Evolutionary conservation across 2,329 filamentous ascomycete species (phyloP).

Genomic region (Magnaporthales sp.): DNA sequence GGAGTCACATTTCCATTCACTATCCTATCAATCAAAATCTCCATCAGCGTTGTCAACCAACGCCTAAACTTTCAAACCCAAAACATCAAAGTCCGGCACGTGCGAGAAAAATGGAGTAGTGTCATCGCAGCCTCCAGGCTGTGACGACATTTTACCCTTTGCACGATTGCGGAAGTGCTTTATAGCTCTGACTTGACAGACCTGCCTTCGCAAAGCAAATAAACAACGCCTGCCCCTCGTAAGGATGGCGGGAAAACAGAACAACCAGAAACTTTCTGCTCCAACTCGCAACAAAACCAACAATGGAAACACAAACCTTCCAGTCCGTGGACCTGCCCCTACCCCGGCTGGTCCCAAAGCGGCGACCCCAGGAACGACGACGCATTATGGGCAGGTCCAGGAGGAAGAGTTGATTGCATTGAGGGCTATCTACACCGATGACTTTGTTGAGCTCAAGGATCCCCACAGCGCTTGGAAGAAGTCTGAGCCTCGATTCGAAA

Average conservation of each 20-base stretch:
- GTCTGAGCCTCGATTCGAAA: slow-evolving; percentile 74
- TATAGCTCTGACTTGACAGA: background rate
- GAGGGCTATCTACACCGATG: slow-evolving; percentile 81
- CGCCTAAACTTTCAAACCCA: background rate
- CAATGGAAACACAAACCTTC: slow-evolving; percentile 38
- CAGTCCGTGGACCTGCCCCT: slow-evolving; percentile 27
- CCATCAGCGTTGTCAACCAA: background rate
- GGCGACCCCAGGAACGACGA: slow-evolving; percentile 25
- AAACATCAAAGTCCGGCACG: slow-evolving; percentile 18
- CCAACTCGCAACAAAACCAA: slow-evolving; percentile 12
- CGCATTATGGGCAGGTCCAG: slow-evolving; percentile 76
- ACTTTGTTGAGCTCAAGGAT: slow-evolving; percentile 68
- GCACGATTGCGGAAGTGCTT: background rate
- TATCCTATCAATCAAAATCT: background rate
- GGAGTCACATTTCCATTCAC: background rate
- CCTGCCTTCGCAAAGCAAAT: background rate
- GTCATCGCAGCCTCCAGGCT: slow-evolving; percentile 38
- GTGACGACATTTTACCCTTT: slow-evolving; percentile 28
- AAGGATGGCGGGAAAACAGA: slow-evolving; percentile 44
- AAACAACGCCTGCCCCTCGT: slow-evolving; percentile 12
- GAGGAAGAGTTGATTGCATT: slow-evolving; percentile 80
- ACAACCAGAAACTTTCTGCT: slow-evolving; percentile 17
- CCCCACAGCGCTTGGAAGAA: slow-evolving; percentile 80
- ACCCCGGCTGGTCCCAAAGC: slow-evolving; percentile 18
- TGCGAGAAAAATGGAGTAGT: slow-evolving; percentile 13